Percentiles rank a stretch among this genome's conserved stretches.
Evolutionary conservation across 257 asterid genomes (phyloP).

Genomic region (Plantago elongata): DNA sequence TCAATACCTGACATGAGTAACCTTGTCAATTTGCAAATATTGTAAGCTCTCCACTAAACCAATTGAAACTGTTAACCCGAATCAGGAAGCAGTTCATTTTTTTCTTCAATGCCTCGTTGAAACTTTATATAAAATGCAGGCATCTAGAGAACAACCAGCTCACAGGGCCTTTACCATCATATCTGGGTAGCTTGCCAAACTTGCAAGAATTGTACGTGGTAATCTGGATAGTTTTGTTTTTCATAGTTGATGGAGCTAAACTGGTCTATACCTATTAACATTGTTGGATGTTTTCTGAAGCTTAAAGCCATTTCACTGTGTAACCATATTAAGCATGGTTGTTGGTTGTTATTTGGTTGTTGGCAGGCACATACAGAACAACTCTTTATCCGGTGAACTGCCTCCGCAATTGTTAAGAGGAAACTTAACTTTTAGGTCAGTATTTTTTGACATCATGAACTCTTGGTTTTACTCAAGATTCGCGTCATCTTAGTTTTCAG

Average conservation of each 20-base stretch:
- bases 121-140: slow-evolving; percentile 39
- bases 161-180: slow-evolving; percentile 64
- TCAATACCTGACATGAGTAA: slow-evolving; percentile 73
- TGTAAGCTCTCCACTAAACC: slow-evolving; percentile 45
- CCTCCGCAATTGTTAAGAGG: slow-evolving; percentile 57
- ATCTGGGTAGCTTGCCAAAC: slow-evolving; percentile 62
- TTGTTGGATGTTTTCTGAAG: not conserved
- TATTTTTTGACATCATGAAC: not conserved
- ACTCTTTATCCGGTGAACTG: slow-evolving; percentile 76
- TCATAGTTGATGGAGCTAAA: not conserved
- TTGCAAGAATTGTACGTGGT: slow-evolving; percentile 68
- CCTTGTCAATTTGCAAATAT: slow-evolving; percentile 63
- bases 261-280: not conserved
- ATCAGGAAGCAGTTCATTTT: not conserved
- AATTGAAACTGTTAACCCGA: not conserved
- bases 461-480: not conserved
- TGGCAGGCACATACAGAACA: slow-evolving; percentile 74
- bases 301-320: not conserved
- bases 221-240: slow-evolving; percentile 14
- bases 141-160: slow-evolving; percentile 85
- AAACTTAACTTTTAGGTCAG: slow-evolving; percentile 67
- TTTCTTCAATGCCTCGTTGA: not conserved
- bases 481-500: no score
- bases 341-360: slow-evolving; percentile 7
- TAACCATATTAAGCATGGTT: not conserved